Percentiles rank a stretch among this genome's conserved stretches.
Conservation (phyloP, 2,329 filamentous ascomycete genomes). For the Knufia petricola region DNA sequence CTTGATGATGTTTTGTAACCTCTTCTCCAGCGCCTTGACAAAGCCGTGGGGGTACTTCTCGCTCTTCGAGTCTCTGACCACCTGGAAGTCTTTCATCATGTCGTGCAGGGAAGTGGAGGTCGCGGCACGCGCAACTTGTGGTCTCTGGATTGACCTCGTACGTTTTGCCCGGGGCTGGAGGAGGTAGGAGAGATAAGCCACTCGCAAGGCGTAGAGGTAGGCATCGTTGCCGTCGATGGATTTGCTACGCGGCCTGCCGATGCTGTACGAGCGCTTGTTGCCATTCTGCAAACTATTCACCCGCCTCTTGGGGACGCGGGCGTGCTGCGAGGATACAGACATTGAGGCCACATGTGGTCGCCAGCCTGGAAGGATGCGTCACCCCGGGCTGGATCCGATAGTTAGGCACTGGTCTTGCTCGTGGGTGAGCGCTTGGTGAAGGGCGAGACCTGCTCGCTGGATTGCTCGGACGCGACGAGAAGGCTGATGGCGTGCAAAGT, state of each 20-base stretch:
- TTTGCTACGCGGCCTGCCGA: conserved; percentile 34
- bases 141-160: conserved; percentile 69
- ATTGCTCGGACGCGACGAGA: no score
- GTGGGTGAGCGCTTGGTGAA: no score
- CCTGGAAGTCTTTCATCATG: conserved; percentile 76
- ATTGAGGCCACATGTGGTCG: conserved; percentile 25
- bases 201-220: conserved; percentile 81
- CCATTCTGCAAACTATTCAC: conserved; percentile 39
- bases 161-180: conserved; percentile 83
- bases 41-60: conserved; percentile 63
- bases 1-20: conserved; percentile 69
- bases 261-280: conserved; percentile 32
- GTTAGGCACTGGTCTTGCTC: no score
- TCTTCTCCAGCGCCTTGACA: conserved; percentile 61
- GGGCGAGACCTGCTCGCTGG: no score
- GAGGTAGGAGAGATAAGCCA: conserved; percentile 85
- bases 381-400: not conserved
- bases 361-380: conserved; percentile 6
- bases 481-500: no score
- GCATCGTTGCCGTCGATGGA: conserved; percentile 59
- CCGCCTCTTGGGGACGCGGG: conserved; percentile 37
- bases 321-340: conserved; percentile 39
- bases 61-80: conserved; percentile 58
- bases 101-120: conserved; percentile 65
- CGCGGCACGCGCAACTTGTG: conserved; percentile 45